Base-by-base conservation (phyloP, 129 eudicot genomes). In the Arctium lappa region DNA sequence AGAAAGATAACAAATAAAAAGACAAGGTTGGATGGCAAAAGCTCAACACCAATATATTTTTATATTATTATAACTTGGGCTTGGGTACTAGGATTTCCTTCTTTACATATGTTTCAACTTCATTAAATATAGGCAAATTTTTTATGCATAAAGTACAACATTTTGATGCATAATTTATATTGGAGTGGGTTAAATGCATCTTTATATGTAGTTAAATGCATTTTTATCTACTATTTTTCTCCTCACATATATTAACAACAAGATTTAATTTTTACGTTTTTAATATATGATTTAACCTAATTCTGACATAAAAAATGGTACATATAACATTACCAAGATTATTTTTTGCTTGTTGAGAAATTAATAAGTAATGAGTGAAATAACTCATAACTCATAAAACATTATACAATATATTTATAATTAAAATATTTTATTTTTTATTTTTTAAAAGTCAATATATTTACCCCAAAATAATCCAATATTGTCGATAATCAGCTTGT, bases 51-150 rank as follows among this genome's bases (percentile, higher is more conserved):
- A 56, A 27, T 16, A 56, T 56, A 56, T 16, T 56, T 56, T 56
- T 29, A 18, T 27, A 34, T 46, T 36, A 72, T 79, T 62, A 70
- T 69, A 76, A 33, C 62, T 66, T 69, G 50, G 11, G 73, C 46
- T 74, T 69, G 77, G 39, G 77, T 82, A 72, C 50, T 81, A 81
- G 84, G 84, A 81, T 73, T 82, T 69, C 75, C 74, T 62, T 63
- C 75, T 2, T 33, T 65, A 74, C 48, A 31, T 40, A 22, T 39
- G 48, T 62, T 37, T 38, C 38, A 74, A 73, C 33, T n/a, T 73
- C 31, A 73, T 65, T 74, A 1, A 39, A 30, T 15, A 1, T 8
- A 53, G 72, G 12, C 69, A 33, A 80, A 22, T 5, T 69, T 27
- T 70, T 27, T 18, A 80, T 46, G 76, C 32, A 10, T 4, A 75